Percentiles rank a stretch among this genome's conserved stretches.
phyloP scores from a whole-genome alignment of 2,329 filamentous ascomycete species.

The Arthrobotrys sinensis region DNA sequence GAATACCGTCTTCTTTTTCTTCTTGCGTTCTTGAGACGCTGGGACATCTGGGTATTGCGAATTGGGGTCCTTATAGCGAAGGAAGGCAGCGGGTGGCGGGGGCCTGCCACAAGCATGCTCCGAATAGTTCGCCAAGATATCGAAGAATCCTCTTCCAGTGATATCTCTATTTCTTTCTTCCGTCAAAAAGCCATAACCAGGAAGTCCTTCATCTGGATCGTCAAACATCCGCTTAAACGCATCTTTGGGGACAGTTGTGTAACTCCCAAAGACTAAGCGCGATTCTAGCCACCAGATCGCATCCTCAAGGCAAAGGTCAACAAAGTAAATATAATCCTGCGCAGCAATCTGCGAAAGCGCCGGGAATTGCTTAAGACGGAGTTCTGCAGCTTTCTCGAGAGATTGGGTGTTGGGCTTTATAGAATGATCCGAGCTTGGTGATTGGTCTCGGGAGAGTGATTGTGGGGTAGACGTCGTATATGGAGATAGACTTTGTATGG shows the following conservation, averaged over 20 bases:
- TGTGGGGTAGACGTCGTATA: neutral
- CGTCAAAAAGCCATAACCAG: conserved; percentile 40
- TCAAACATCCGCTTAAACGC: conserved; percentile 39
- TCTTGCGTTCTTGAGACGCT: neutral
- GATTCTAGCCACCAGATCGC: conserved; percentile 49
- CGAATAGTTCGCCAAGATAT: conserved; percentile 45
- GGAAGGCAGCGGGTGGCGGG: neutral
- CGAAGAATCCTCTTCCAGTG: neutral
- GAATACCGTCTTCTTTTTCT: conserved; percentile 1
- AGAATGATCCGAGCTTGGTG: neutral
- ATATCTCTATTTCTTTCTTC: conserved; percentile 44
- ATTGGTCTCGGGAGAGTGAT: neutral
- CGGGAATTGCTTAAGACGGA: neutral
- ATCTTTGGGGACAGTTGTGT: conserved; percentile 24
- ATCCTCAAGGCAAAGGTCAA: conserved; percentile 35
- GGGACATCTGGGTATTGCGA: neutral
- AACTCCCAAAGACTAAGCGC: conserved; percentile 34
- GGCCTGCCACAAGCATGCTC: conserved; percentile 13
- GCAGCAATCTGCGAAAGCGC: neutral
- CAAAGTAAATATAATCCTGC: conserved; percentile 30
- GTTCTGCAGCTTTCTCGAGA: neutral
- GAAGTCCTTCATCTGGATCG: conserved; percentile 35
- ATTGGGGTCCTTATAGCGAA: neutral
- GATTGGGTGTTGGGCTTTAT: neutral
- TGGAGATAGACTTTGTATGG: neutral